Conservation (phyloP, 148 eudicot genomes). For the Polygonum maritimum region DNA sequence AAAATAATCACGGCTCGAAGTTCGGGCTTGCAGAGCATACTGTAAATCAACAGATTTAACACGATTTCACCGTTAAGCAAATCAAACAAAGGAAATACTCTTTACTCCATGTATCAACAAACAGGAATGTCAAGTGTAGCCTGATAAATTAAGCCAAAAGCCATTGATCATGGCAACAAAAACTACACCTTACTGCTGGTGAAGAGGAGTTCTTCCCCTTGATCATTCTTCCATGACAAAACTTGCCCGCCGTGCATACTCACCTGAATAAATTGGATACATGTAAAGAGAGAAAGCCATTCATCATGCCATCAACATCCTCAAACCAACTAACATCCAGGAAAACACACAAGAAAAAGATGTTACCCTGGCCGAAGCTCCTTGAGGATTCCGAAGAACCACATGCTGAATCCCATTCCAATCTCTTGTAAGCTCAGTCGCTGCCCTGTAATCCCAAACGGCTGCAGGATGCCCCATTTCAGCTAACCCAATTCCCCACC, state of each 20-base stretch:
- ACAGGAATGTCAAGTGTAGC: neutral
- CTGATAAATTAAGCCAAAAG: too few species aligned
- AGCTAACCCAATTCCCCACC: neutral
- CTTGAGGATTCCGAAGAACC: conserved; percentile 63
- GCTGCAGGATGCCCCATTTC: conserved; percentile 78
- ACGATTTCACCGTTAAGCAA: neutral
- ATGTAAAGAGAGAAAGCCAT: conserved; percentile 1
- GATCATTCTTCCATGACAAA: conserved; percentile 75
- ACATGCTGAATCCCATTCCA: conserved; percentile 71
- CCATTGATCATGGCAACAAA: neutral
- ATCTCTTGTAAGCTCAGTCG: conserved; percentile 50
- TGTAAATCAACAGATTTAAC: neutral
- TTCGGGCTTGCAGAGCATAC: neutral
- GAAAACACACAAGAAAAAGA: neutral
- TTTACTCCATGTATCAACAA: neutral
- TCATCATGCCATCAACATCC: neutral
- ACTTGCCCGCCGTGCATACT: conserved; percentile 86
- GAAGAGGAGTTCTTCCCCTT: conserved; percentile 89
- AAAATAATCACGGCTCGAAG: neutral
- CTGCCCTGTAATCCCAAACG: conserved; percentile 56
- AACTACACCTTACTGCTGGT: conserved; percentile 65
- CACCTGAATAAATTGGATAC: conserved; percentile 34
- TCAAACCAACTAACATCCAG: neutral
- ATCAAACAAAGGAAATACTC: neutral
- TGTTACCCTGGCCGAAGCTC: conserved; percentile 63